Evolutionary conservation across 345 rosid genomes (phyloP), one percentile per base, ranked within the genome.

Genomic region (Dipteronia dyeriana): DNA sequence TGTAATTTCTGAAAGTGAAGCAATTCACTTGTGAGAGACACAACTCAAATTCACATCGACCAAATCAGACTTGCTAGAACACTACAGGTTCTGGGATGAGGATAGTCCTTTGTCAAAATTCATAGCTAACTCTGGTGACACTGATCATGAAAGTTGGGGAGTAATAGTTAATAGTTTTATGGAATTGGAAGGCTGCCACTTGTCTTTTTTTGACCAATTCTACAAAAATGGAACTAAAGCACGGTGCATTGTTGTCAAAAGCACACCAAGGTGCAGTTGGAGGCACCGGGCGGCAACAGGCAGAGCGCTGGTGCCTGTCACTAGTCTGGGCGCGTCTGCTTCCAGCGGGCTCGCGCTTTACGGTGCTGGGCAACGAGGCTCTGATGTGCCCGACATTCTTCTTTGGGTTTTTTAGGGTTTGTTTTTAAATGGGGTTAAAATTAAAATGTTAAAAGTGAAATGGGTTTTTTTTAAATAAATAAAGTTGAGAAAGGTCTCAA

Each of bases 161-260:
- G 17, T 77, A 5, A 31, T 77, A n/a, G 61, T 77, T 51, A 80
- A 83, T 25, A 83, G 79, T 66, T 77, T 83, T 45, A 69, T 62
- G 49, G 81, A 80, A 47, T 19, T 83, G 3, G 81, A 79, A 31
- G 62, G 26, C 11, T 66, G 53, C 4, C 73, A 75, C 61, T 62
- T 77, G 16, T 16, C 60, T 11, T 65, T 71, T 59, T 66, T 80
- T 14, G 83, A 83, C 34, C 57, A 75, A 3, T 83, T 77, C 19
- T 80, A 83, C 51, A 14, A 1, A 1, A 49, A 38, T 12, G 74
- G 78, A 41, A 79, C 81, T 9, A 83, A 71, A 56, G 81, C 79
- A 65, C 71, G 79, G 83, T 75, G 79, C 26, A 26, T 26, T 26
- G 26, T 26, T 26, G 26, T 26, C 26, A 26, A 26, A 26, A 1